Conservation (phyloP, 768 basidiomycete species). For the Strobilomyces confusus region DNA sequence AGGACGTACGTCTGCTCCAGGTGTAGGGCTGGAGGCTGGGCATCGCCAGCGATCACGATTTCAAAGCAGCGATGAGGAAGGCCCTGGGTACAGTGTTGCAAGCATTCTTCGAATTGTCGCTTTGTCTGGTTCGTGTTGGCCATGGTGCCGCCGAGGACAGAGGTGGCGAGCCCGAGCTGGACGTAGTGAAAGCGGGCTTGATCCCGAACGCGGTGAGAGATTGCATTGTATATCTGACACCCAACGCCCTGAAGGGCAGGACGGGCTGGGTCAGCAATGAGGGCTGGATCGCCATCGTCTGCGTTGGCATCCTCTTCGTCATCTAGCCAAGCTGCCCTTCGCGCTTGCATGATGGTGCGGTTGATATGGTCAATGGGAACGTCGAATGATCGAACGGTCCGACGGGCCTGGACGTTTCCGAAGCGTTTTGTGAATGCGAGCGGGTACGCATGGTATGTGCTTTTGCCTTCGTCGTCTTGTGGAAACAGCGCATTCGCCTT, state of each 20-base stretch:
- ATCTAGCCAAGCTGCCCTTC: no score
- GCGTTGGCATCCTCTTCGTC: background rate
- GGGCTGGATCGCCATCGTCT: background rate
- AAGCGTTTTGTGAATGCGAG: background rate
- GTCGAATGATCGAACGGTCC: background rate
- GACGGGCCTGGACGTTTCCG: slow-evolving; percentile 1
- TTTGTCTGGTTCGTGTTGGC: background rate
- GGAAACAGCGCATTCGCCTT: background rate
- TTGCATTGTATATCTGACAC: background rate
- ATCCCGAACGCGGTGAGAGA: background rate
- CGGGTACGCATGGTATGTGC: background rate
- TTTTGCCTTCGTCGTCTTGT: background rate
- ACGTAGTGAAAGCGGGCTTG: background rate
- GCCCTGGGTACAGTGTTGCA: background rate
- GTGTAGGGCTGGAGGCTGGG: background rate
- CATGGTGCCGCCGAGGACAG: background rate
- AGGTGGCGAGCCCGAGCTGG: background rate
- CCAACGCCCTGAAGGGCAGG: background rate
- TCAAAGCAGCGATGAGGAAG: background rate
- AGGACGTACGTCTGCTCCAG: background rate
- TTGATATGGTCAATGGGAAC: background rate
- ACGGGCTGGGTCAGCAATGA: background rate
- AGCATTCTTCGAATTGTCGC: background rate
- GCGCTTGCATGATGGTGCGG: background rate
- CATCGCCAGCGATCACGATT: background rate